Conservation (phyloP, 176 grass and related monocot genomes). For the Eragrostis curvula region DNA sequence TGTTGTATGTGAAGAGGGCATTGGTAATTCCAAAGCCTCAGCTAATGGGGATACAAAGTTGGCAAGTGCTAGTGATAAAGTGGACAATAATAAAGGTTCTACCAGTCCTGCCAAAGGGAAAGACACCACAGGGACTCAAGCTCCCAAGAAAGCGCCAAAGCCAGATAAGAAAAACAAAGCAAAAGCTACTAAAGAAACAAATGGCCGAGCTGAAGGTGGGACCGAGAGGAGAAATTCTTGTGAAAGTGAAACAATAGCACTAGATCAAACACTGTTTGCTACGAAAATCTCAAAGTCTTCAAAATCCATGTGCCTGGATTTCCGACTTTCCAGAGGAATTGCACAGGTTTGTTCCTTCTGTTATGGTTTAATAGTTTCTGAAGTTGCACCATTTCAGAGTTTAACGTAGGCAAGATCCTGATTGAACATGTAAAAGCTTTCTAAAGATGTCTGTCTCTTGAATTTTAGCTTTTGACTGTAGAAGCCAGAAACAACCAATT, state of each 20-base stretch:
- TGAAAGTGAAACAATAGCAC: constrained; percentile 58
- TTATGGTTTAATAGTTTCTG: constrained; percentile 8
- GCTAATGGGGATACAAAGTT: constrained; percentile 33
- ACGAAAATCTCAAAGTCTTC: constrained; percentile 76
- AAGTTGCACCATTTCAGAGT: neutral
- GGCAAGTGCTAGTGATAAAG: constrained; percentile 26
- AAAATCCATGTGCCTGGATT: constrained; percentile 98
- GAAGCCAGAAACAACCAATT: neutral
- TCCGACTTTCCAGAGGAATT: constrained; percentile 93
- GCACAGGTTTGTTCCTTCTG: constrained; percentile 69
- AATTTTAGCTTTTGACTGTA: neutral
- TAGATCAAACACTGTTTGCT: constrained; percentile 71
- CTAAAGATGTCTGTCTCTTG: constrained; percentile 20
- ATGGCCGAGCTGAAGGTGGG: constrained; percentile 21
- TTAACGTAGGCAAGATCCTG: neutral
- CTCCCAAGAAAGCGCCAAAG: constrained; percentile 38
- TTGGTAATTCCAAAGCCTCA: constrained; percentile 41
- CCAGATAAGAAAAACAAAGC: constrained; percentile 51
- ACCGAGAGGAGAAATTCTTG: constrained; percentile 26
- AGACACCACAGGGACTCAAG: constrained; percentile 35
- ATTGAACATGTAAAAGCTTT: neutral
- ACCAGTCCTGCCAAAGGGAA: constrained; percentile 42
- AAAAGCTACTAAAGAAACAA: constrained; percentile 57
- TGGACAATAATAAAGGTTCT: constrained; percentile 28
- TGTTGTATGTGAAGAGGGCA: constrained; percentile 77